Evolutionary conservation across 805 yeast species (phyloP).

Genomic region (Nakazawaea ernobii): DNA sequence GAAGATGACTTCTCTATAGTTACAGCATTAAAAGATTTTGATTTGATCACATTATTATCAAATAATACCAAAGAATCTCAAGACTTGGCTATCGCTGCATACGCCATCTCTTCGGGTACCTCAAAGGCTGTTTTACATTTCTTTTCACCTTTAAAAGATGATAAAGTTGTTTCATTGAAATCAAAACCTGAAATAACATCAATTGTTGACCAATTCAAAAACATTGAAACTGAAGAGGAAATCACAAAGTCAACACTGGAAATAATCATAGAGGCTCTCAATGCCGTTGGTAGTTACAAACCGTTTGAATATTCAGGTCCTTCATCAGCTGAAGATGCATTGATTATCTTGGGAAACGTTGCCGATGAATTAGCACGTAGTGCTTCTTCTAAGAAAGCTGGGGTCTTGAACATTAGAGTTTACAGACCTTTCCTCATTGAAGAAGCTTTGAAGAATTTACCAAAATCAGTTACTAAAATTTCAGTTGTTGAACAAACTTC

Average conservation of each 20-base stretch:
- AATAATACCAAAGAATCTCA: constrained; percentile 47
- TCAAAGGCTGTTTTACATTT: constrained; percentile 68
- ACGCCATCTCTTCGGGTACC: constrained; percentile 44
- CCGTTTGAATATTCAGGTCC: constrained; percentile 39
- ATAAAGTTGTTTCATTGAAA: neutral
- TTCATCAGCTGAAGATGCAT: constrained; percentile 38
- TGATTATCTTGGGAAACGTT: constrained; percentile 62
- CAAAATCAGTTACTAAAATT: constrained; percentile 48
- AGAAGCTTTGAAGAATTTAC: constrained; percentile 44
- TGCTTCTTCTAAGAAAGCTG: constrained; percentile 31
- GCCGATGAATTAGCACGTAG: constrained; percentile 35
- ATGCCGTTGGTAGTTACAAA: constrained; percentile 23
- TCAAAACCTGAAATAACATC: constrained; percentile 6
- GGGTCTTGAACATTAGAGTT: constrained; percentile 52
- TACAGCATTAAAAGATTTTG: constrained; percentile 68
- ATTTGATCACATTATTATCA: constrained; percentile 63
- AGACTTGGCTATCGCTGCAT: constrained; percentile 52
- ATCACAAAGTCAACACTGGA: constrained; percentile 19
- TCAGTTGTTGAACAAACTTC: constrained; percentile 65
- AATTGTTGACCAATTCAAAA: constrained; percentile 6
- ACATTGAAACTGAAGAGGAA: constrained; percentile 13
- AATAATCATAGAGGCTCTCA: constrained; percentile 27
- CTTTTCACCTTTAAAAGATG: constrained; percentile 30
- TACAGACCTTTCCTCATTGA: constrained; percentile 69
- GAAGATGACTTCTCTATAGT: constrained; percentile 62